A percentile compares a stretch with the other conserved stretches of the same genome.
These are phyloP conservation scores for Cercospora sesami DNA, from an alignment of 2,329 filamentous ascomycete genomes.

Conservation along the genomic window DNA sequence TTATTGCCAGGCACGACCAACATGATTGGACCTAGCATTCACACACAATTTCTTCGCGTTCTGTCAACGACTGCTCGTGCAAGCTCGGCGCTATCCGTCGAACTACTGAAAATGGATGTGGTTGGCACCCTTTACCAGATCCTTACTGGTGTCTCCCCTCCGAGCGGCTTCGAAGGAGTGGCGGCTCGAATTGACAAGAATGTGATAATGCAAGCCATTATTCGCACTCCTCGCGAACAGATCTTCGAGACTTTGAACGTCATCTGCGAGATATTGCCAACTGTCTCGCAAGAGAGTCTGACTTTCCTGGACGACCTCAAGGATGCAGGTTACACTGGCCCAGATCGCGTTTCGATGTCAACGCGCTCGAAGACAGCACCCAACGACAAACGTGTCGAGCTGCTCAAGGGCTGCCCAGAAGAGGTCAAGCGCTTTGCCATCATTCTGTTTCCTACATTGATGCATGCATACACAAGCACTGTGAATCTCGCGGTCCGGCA, in stretches of 20 bases:
- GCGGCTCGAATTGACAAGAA: constrained; percentile 91
- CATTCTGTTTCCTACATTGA: constrained; percentile 90
- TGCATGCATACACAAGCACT: constrained; percentile 95
- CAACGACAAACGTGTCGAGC: constrained; percentile 77
- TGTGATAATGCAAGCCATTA: constrained; percentile 96
- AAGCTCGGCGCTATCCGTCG: constrained; percentile 81
- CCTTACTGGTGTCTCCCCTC: constrained; percentile 89
- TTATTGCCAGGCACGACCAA: constrained; percentile 93
- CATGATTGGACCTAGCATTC: constrained; percentile 87
- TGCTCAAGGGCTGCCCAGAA: constrained; percentile 77
- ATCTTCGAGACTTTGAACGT: constrained; percentile 97
- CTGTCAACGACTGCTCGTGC: constrained; percentile 86
- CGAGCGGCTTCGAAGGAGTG: constrained; percentile 72
- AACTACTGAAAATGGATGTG: constrained; percentile 92
- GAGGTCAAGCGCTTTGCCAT: constrained; percentile 90
- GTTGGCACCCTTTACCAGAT: constrained; percentile 98
- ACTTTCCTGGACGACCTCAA: constrained; percentile 53
- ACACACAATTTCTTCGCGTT: constrained; percentile 93
- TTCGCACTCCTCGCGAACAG: constrained; percentile 92
- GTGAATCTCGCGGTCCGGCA: constrained; percentile 93
- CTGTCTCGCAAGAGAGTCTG: constrained; percentile 60
- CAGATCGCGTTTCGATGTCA: constrained; percentile 47
- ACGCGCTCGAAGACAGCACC: constrained; percentile 56
- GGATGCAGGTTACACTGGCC: constrained; percentile 52
- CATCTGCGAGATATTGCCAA: constrained; percentile 88